These are phyloP conservation scores for Vicia sativa DNA, from an alignment of 306 rosid species.

Conservation along the genomic window DNA sequence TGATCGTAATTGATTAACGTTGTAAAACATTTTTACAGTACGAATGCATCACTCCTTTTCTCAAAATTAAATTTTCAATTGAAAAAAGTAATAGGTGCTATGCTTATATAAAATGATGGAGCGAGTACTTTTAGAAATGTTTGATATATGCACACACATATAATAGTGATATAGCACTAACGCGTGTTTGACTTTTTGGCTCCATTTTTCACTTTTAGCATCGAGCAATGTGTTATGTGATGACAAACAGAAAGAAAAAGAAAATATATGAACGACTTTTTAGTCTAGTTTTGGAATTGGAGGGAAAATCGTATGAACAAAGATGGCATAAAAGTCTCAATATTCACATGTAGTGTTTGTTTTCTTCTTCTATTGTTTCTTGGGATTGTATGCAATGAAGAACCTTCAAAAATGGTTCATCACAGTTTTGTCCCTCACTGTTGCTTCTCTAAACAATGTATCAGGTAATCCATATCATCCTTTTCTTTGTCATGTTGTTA, in stretches of 20 bases:
- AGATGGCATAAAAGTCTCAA: conserved; percentile 6
- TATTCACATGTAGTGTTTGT: background rate
- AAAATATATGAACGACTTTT: background rate
- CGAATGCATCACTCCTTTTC: too few relatives aligned
- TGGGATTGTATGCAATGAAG: conserved; percentile 16
- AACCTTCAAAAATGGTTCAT: conserved; percentile 8
- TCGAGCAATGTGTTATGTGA: conserved; percentile 31
- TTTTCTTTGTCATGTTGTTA: background rate
- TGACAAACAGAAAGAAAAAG: conserved; percentile 5
- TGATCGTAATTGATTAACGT: too few relatives aligned
- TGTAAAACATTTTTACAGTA: too few relatives aligned
- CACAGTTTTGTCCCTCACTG: conserved; percentile 7
- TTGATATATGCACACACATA: background rate
- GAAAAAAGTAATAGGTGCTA: too few relatives aligned
- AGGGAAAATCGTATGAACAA: conserved; percentile 17
- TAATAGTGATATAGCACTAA: conserved; percentile 10
- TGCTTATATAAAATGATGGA: too few relatives aligned
- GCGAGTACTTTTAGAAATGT: too few relatives aligned
- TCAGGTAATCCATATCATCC: conserved; percentile 2
- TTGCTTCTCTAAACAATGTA: conserved; percentile 26
- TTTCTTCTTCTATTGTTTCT: background rate
- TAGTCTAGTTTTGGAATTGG: conserved; percentile 3
- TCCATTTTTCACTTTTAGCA: conserved; percentile 15
- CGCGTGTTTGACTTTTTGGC: conserved; percentile 37
- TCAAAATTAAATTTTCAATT: too few relatives aligned